Base-by-base conservation (phyloP, 129 eudicot genomes). In the Chrysanthemum makinoi region DNA sequence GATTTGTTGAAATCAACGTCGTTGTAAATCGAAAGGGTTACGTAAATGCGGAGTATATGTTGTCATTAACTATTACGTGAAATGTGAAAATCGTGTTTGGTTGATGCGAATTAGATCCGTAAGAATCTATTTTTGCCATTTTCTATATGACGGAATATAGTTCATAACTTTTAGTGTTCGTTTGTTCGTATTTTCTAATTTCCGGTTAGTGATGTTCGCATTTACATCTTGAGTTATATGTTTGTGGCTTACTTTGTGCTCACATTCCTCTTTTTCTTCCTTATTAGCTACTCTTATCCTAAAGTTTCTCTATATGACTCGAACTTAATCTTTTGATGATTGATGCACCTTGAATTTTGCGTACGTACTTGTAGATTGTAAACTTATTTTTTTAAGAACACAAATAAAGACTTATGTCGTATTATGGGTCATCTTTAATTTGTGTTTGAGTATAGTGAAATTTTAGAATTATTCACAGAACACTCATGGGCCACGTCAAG, bases 131-230 rank as follows among this genome's bases (percentile, higher is more conserved):
- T 24, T 14, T 33, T 70, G 66, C 7, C 20, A 52, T 70, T 13
- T 39, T 39, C 14, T 35, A 70, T 69, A 5, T 17, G 62, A 69
- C 24, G 44, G 54, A 44, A 7, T 24, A 30, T 55, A 5, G 64
- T 2, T 17, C 13, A 3, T 57, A 39, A 39, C 56, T n/a, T 24
- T 19, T 54, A 55, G 39, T 18, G 19, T 12, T 35, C 14, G 18
- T 33, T 56, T 22, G 56, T 35, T 39, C 30, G 13, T 70, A 5
- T 33, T 30, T 24, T 8, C 28, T 11, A 33, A 33, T 52, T 69
- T 69, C 26, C 16, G 62, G 63, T 69, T 50, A 50, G 63, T 33
- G 30, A 33, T 53, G 73, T 16, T 54, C 18, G 54, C 48, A 43
- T 30, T 9, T 69, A 35, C 52, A 30, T 17, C 19, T 9, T 53